Evolutionary conservation across 2,329 filamentous ascomycete genomes (phyloP), one percentile per base, ranked within the genome.

Genomic region (Phialophora macrospora): DNA sequence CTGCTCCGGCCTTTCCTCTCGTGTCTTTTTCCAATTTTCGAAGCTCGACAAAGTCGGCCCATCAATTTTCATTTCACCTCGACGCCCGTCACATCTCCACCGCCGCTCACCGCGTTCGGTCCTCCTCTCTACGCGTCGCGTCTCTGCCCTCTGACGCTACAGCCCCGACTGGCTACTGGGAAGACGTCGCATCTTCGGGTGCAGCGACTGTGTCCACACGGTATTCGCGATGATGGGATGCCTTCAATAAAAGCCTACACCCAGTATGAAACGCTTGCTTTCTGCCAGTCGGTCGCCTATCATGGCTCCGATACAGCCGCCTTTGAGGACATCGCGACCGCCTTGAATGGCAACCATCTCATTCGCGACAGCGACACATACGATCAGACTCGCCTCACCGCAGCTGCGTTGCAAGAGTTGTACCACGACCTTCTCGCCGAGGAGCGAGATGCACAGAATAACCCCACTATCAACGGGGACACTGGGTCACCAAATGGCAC

Each of bases 201-300:
- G 14, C 38, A 32, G 55, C 46, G 55, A 22, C 55, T 32, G 67
- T 44, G 62, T 65, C 64, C 55, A 58, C 30, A 24, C 55, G 34
- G 64, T 57, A 34, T 61, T 60, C 55, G 64, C 68, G 60, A 73
- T 58, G 69, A 74, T 73, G 83, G 81, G 77, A 87, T 87, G 85
- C 84, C 82, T 80, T 81, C 82, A 77, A 75, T 83, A 78, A 84
- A 87, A 75, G 82, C 84, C 74, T 93, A 95, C 80, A 94, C 92
- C 75, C 87, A 89, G 72, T 90, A 96, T 82, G 93, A 96, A 84
- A 90, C 89, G 75, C 85, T 96, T 68, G 86, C 95, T 71, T 85
- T 96, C 74, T 94, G 95, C 80, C 91, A 94, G 79, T 89, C 89
- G 67, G 84, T 96, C 70, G 84, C 88, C 71, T 82, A 83, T 72